Evolutionary conservation across 371 early-diverging fungal genomes (phyloP).

Genomic region (Rhizomucor miehei): DNA sequence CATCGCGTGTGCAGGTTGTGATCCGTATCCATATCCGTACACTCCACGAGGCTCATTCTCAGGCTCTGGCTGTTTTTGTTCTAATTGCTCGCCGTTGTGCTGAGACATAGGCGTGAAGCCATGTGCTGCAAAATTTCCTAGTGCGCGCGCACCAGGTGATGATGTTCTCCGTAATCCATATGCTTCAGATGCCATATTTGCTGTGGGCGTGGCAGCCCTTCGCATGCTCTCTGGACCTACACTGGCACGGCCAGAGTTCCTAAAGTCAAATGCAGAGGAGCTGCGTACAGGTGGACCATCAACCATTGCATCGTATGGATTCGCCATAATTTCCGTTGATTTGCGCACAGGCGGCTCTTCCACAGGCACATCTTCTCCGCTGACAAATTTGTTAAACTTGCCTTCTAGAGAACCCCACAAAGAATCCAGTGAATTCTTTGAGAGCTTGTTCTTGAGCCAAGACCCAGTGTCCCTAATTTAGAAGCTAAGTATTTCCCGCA

Average conservation of each 20-base stretch:
- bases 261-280: conserved; percentile 26
- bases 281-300: conserved; percentile 26
- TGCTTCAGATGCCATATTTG: conserved; percentile 12
- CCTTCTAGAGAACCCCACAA: conserved; percentile 70
- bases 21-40: conserved; percentile 19
- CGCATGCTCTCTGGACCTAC: conserved; percentile 19
- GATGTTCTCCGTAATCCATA: conserved; percentile 12
- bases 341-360: conserved; percentile 35
- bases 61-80: conserved; percentile 3
- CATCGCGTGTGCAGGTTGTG: conserved; percentile 20
- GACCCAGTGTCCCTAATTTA: conserved; percentile 33
- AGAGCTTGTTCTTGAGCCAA: conserved; percentile 58
- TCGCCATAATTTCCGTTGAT: conserved; percentile 49
- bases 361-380: conserved; percentile 53
- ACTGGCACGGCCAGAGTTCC: conserved; percentile 12
- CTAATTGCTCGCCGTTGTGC: conserved; percentile 3
- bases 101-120: conserved; percentile 13
- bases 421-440: conserved; percentile 62
- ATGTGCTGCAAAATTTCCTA: conserved; percentile 7
- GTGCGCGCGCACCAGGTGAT: conserved; percentile 12
- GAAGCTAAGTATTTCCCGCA: conserved; percentile 8
- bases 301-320: conserved; percentile 10
- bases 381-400: conserved; percentile 70
- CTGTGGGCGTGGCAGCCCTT: conserved; percentile 24
- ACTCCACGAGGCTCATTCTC: background rate